Evolutionary conservation across 2,329 filamentous ascomycete genomes (phyloP).

Genomic region (Monilinia vaccinii-corymbosi): DNA sequence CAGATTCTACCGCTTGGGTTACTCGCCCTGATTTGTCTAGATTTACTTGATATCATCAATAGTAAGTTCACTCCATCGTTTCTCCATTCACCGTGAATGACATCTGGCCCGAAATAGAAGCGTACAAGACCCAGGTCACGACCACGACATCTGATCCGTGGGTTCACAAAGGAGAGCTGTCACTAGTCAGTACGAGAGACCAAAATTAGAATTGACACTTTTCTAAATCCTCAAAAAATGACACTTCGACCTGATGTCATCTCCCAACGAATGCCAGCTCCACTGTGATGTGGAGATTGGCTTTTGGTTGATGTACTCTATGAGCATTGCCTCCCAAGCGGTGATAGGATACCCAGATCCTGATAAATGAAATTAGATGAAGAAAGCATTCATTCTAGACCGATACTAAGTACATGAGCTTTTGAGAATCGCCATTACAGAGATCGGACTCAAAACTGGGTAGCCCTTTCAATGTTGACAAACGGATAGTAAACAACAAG

Average conservation of each 20-base stretch:
- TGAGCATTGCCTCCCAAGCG: no score
- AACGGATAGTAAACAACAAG: no score
- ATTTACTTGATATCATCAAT: slow-evolving; percentile 12
- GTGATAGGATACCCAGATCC: no score
- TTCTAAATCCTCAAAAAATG: not conserved
- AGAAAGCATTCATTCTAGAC: no score
- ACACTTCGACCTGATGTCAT: not conserved
- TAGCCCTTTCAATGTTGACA: no score
- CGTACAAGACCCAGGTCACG: not conserved
- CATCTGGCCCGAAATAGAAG: not conserved
- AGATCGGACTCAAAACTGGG: no score
- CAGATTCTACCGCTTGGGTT: slow-evolving; percentile 13
- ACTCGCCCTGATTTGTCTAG: slow-evolving; percentile 10
- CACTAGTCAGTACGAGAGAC: not conserved
- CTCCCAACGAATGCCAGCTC: not conserved
- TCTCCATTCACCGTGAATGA: not conserved
- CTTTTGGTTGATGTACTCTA: no score
- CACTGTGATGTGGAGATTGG: no score
- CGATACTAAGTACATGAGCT: no score
- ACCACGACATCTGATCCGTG: not conserved
- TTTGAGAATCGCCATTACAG: no score
- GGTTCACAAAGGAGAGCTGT: not conserved
- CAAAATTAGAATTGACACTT: not conserved
- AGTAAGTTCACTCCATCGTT: not conserved
- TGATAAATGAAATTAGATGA: no score